Conservation (phyloP, 257 asterid species). For the Solanum phureja region DNA sequence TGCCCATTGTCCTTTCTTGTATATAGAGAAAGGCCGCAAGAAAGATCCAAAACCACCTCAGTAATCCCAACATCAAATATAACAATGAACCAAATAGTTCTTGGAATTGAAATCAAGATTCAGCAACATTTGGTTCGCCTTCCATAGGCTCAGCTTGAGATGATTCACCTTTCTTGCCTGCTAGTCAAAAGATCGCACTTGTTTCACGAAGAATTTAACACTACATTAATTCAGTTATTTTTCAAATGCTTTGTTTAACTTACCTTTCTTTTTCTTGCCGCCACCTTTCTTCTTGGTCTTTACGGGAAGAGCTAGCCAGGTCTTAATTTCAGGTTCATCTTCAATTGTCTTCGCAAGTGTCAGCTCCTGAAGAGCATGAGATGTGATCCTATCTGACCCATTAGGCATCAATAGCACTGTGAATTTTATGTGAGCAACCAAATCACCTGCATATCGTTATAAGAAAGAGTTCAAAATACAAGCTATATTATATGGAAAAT, state of each 20-base stretch:
- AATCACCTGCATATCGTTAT: conserved; percentile 51
- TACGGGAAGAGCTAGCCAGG: conserved; percentile 60
- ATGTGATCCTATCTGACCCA: conserved; percentile 83
- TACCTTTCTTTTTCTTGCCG: conserved; percentile 95
- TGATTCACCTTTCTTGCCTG: conserved; percentile 55
- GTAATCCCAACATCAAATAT: neutral
- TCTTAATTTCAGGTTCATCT: conserved; percentile 66
- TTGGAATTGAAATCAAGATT: conserved; percentile 4
- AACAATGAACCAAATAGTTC: neutral
- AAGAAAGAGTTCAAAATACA: neutral
- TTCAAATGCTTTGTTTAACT: neutral
- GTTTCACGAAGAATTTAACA: neutral
- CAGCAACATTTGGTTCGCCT: conserved; percentile 18
- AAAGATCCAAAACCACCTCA: conserved; percentile 1
- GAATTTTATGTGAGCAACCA: conserved; percentile 85
- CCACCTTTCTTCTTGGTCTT: conserved; percentile 93
- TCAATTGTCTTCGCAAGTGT: conserved; percentile 59
- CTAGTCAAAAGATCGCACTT: neutral
- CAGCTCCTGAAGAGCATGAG: conserved; percentile 75
- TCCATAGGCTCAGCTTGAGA: conserved; percentile 36
- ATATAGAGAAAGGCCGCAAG: conserved; percentile 1
- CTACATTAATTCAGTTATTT: neutral
- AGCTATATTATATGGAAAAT: neutral
- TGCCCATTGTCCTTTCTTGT: neutral
- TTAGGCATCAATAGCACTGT: conserved; percentile 90